Evolutionary conservation across 2,329 filamentous ascomycete species (phyloP), one percentile per base, ranked within the genome.

Genomic region (Chaetomium olivaceum): DNA sequence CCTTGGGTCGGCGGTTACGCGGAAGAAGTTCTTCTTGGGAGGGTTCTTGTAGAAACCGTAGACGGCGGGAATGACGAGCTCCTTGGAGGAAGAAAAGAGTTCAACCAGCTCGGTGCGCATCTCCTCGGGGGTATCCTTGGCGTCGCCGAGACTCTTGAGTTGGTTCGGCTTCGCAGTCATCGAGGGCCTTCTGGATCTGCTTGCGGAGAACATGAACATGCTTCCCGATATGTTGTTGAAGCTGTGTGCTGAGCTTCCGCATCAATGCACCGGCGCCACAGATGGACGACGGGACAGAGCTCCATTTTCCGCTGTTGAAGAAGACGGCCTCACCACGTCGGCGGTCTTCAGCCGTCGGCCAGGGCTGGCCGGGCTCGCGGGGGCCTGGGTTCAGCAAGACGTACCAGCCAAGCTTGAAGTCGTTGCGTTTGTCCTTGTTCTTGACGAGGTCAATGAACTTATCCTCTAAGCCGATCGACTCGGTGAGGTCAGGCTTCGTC

Each of bases 31-130:
- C 70, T 82, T 81, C 64, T 80, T 80, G 19, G 82, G 81, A 0
- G 82, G 82, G 66, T 84, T 84, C 76, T 84, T 84, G 78, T 84
- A 84, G 75, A 82, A 83, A 58, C 82, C 82, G 61, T 84, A 82
- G 29, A 84, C 80, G 48, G 82, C 82, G 3, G 82, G 82, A 1
- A 81, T 83, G 46, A 84, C 81, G n/a, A 84, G 78, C 61, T 84
- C 82, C 74, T 83, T 83, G 36, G 81, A 84, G 0, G 79, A 76
- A 0, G 82, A 83, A 66, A 84, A 84, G 6, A 84, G 77, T 69
- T 84, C 82, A 54, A 82, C 81, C 71, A 84, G 82, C 72, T 84
- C 80, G 65, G 83, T 78, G 16, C 81, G 77, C 82, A 84, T 84
- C 75, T 84, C 82, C 67, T 82, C 80, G 1, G 83, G 77, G 0